A percentile compares a stretch with the other conserved stretches of the same genome.
phyloP scores from a whole-genome alignment of 1,139 yeast genomes.

The Suhomyces anneliseae region DNA sequence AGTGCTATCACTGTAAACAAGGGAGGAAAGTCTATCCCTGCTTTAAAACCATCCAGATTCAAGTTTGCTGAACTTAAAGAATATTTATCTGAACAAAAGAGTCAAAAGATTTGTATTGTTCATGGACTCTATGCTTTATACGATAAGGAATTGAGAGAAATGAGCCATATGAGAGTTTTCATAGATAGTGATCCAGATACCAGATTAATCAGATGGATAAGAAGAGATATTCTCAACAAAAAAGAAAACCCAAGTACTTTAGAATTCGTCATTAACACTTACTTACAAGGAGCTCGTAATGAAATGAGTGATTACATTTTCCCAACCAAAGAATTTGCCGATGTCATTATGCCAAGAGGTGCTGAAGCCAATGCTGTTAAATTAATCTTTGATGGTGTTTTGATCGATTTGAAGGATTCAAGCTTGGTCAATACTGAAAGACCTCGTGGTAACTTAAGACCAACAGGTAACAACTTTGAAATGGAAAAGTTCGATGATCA shows the following conservation, averaged over 20 bases:
- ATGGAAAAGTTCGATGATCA: slow-evolving; percentile 47
- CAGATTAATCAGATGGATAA: slow-evolving; percentile 73
- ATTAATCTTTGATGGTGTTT: slow-evolving; percentile 74
- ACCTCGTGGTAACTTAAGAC: slow-evolving; percentile 22
- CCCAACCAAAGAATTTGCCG: slow-evolving; percentile 79
- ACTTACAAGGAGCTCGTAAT: slow-evolving; percentile 65
- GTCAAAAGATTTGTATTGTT: slow-evolving; percentile 51
- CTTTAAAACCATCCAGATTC: slow-evolving; percentile 42
- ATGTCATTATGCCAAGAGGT: slow-evolving; percentile 77
- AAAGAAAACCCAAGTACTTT: slow-evolving; percentile 26
- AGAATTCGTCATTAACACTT: slow-evolving; percentile 55
- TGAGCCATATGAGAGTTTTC: slow-evolving; percentile 69
- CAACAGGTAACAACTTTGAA: slow-evolving; percentile 26
- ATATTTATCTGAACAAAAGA: slow-evolving; percentile 16
- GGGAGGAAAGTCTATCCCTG: slow-evolving; percentile 19
- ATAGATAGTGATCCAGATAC: slow-evolving; percentile 88
- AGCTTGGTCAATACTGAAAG: slow-evolving; percentile 18
- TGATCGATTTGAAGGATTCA: slow-evolving; percentile 39
- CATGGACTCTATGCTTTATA: slow-evolving; percentile 83
- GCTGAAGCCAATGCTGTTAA: slow-evolving; percentile 62
- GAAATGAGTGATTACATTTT: slow-evolving; percentile 75
- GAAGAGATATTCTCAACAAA: slow-evolving; percentile 37
- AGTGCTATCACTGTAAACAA: slow-evolving; percentile 35
- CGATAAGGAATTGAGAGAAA: slow-evolving; percentile 55
- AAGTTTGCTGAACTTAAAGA: slow-evolving; percentile 29